phyloP scores from a whole-genome alignment of 2,329 filamentous ascomycete genomes.

The Nannizzia gypsea region DNA sequence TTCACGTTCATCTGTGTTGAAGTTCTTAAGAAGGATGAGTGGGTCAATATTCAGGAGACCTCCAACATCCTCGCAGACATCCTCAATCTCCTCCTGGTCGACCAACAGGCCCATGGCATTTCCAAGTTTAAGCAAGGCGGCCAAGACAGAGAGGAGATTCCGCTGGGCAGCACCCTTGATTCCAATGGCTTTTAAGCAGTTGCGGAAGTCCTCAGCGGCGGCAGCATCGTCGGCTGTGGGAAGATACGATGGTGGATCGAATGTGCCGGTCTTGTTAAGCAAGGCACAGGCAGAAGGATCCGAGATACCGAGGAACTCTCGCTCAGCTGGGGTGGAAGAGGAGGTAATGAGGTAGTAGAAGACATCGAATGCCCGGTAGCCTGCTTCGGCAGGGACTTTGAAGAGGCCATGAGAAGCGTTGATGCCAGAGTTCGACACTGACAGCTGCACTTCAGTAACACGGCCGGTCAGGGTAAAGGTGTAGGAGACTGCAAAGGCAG shows the following conservation, averaged over 20 bases:
- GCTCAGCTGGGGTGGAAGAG: slow-evolving; percentile 76
- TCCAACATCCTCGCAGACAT: slow-evolving; percentile 80
- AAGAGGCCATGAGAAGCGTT: slow-evolving; percentile 72
- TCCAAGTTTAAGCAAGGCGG: slow-evolving; percentile 79
- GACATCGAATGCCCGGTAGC: slow-evolving; percentile 88
- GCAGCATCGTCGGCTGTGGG: slow-evolving; percentile 87
- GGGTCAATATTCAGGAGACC: slow-evolving; percentile 78
- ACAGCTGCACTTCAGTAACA: slow-evolving; percentile 60
- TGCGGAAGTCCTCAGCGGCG: slow-evolving; percentile 82
- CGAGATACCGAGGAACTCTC: slow-evolving; percentile 76
- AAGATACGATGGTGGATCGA: slow-evolving; percentile 72
- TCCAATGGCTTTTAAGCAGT: slow-evolving; percentile 77
- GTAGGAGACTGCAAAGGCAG: slow-evolving; percentile 67
- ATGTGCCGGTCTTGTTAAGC: slow-evolving; percentile 72
- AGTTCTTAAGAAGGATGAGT: slow-evolving; percentile 64
- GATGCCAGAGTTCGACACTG: slow-evolving; percentile 76
- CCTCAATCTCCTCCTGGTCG: slow-evolving; percentile 72
- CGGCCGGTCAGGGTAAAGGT: slow-evolving; percentile 71
- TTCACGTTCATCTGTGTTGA: slow-evolving; percentile 72
- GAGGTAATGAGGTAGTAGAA: slow-evolving; percentile 94
- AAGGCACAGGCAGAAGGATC: slow-evolving; percentile 64
- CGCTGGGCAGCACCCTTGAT: slow-evolving; percentile 78
- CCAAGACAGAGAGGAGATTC: slow-evolving; percentile 72
- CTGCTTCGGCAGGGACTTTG: slow-evolving; percentile 63
- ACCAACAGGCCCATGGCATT: slow-evolving; percentile 77